Conservation (phyloP, 345 rosid species). For the Syzygium aqueum region DNA sequence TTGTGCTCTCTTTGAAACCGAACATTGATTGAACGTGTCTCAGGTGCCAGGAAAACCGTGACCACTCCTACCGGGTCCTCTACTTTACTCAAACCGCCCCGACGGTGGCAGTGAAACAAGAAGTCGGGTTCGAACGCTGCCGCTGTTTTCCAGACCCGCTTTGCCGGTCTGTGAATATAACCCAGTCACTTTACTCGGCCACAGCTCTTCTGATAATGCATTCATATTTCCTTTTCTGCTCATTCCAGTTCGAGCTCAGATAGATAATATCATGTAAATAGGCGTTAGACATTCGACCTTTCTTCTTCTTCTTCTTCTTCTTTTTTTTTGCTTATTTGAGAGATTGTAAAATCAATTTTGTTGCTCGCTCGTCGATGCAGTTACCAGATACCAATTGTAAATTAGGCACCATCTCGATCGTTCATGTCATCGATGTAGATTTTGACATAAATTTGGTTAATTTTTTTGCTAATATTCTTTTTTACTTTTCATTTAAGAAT, state of each 20-base stretch:
- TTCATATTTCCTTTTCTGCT: neutral
- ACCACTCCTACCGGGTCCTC: conserved; percentile 7
- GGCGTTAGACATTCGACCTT: neutral
- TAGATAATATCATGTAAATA: neutral
- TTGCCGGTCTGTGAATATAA: neutral
- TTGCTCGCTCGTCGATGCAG: neutral
- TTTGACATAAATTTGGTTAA: neutral
- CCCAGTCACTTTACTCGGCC: neutral
- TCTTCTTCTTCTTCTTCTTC: neutral
- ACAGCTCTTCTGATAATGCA: neutral
- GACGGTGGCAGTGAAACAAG: conserved; percentile 31
- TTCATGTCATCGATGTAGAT: neutral
- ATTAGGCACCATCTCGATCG: neutral
- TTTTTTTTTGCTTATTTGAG: neutral
- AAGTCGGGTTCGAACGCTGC: neutral
- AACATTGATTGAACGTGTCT: neutral
- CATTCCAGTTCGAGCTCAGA: neutral
- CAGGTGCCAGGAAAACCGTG: conserved; percentile 34
- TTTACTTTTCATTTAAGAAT: neutral
- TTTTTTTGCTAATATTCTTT: neutral
- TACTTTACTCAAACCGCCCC: conserved; percentile 26
- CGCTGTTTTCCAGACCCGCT: neutral
- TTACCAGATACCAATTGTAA: neutral
- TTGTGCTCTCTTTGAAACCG: neutral
- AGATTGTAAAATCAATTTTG: neutral